phyloP scores from a whole-genome alignment of 176 grass and related monocot genomes.

The Alopecurus myosuroides region DNA sequence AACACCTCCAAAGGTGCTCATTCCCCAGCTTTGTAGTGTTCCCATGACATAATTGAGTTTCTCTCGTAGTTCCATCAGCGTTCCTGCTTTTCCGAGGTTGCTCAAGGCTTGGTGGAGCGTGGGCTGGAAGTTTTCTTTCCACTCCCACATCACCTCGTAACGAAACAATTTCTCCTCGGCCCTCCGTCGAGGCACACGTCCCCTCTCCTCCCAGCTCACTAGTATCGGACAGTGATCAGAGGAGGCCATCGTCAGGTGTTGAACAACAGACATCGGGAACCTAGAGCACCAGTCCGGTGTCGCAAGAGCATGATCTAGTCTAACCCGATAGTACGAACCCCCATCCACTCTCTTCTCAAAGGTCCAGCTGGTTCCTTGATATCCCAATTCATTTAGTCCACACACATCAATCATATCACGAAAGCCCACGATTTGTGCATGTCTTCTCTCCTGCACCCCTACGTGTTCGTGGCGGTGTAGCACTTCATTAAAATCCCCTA shows the following conservation, averaged over 20 bases:
- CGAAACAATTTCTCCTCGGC: no score
- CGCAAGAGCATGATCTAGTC: not conserved
- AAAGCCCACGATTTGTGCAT: not conserved
- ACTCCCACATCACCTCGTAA: no score
- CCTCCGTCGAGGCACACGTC: no score
- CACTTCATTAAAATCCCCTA: not conserved
- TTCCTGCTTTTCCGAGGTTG: no score
- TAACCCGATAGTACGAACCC: not conserved
- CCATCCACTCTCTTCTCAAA: not conserved
- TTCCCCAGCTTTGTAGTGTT: no score
- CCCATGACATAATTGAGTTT: no score
- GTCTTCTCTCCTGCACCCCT: not conserved
- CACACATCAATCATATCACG: not conserved
- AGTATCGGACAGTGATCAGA: not conserved
- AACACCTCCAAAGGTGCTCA: no score
- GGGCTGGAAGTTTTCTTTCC: no score
- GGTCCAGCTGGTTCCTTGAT: not conserved
- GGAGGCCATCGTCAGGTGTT: no score
- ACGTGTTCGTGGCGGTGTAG: not conserved
- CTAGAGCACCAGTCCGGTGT: not conserved
- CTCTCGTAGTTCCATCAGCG: no score
- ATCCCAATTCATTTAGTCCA: not conserved
- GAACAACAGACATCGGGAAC: not conserved
- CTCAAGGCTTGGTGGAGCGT: no score
- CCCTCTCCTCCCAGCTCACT: not conserved